phyloP scores from a whole-genome alignment of 345 rosid genomes.

The Odontarrhena argentea region DNA sequence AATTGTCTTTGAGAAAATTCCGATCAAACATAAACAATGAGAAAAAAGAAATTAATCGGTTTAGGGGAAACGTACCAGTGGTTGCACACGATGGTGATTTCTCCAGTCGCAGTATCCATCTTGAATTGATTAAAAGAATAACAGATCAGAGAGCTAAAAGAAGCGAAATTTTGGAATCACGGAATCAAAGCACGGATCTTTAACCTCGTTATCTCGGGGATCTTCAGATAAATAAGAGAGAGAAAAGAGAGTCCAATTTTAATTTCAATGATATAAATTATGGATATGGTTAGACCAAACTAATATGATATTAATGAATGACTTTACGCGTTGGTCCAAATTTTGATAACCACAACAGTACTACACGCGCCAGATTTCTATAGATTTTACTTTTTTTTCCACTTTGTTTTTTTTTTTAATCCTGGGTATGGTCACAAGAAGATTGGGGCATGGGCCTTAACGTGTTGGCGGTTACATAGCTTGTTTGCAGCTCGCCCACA shows the following conservation, averaged over 20 bases:
- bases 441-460: no score
- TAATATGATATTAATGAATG: slow-evolving; percentile 3
- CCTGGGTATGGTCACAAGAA: no score
- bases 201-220: slow-evolving; percentile 29
- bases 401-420: no score
- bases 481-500: no score
- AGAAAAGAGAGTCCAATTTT: slow-evolving; percentile 9
- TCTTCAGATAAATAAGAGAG: slow-evolving; percentile 12
- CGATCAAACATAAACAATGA: neutral
- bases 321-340: slow-evolving; percentile 19
- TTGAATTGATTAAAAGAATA: slow-evolving; percentile 14
- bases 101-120: slow-evolving; percentile 72
- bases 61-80: slow-evolving; percentile 66
- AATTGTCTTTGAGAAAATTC: neutral
- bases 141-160: slow-evolving; percentile 18
- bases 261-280: neutral
- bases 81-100: slow-evolving; percentile 62
- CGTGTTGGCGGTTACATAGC: no score
- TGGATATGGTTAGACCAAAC: slow-evolving; percentile 37
- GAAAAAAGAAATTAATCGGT: neutral
- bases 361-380: neutral
- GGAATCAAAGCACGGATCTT: slow-evolving; percentile 22
- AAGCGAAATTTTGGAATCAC: slow-evolving; percentile 15
- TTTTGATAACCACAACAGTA: slow-evolving; percentile 22
- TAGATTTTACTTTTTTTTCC: no score